phyloP scores from a whole-genome alignment of 1,139 yeast species.

The Protomyces inundatus region DNA sequence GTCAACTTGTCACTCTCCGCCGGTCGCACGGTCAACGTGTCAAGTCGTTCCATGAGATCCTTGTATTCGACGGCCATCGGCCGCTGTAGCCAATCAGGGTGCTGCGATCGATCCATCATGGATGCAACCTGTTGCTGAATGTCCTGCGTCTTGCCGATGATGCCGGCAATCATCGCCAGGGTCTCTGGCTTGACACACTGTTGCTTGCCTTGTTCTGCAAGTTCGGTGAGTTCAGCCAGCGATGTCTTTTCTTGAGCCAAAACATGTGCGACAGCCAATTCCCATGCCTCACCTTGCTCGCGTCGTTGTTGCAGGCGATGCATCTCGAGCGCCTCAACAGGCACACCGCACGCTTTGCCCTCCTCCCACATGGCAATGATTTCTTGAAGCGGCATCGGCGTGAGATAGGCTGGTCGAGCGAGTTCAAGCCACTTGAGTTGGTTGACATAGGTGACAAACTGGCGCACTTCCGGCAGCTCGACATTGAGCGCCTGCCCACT shows the following conservation, averaged over 20 bases:
- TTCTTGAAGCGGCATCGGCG: slow-evolving; percentile 38
- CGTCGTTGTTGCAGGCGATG: slow-evolving; percentile 23
- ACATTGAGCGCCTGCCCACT: slow-evolving; percentile 60
- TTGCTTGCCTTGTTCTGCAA: slow-evolving; percentile 2
- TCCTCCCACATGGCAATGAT: slow-evolving; percentile 44
- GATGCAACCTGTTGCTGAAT: slow-evolving; percentile 32
- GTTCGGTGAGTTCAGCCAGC: slow-evolving; percentile 3
- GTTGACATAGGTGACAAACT: slow-evolving; percentile 49
- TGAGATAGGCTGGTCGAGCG: slow-evolving; percentile 33
- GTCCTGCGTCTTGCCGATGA: slow-evolving; percentile 37
- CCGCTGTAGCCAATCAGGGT: slow-evolving; percentile 24
- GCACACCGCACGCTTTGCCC: slow-evolving; percentile 39
- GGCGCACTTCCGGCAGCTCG: slow-evolving; percentile 48
- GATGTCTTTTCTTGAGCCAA: slow-evolving; percentile 26
- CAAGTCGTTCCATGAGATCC: slow-evolving; percentile 29
- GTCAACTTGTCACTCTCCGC: slow-evolving; percentile 32
- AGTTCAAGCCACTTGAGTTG: slow-evolving; percentile 48
- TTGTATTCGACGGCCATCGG: slow-evolving; percentile 31
- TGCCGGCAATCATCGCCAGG: slow-evolving; percentile 21
- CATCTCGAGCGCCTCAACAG: slow-evolving; percentile 35
- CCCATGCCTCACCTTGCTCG: slow-evolving; percentile 34
- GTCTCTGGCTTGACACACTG: slow-evolving; percentile 14
- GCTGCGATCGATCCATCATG: slow-evolving; percentile 19
- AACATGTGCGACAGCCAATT: slow-evolving; percentile 31
- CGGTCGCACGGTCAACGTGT: slow-evolving; percentile 26